Conservation (phyloP, 495 filamentous ascomycete species). For the Aspergillus avenaceus region DNA sequence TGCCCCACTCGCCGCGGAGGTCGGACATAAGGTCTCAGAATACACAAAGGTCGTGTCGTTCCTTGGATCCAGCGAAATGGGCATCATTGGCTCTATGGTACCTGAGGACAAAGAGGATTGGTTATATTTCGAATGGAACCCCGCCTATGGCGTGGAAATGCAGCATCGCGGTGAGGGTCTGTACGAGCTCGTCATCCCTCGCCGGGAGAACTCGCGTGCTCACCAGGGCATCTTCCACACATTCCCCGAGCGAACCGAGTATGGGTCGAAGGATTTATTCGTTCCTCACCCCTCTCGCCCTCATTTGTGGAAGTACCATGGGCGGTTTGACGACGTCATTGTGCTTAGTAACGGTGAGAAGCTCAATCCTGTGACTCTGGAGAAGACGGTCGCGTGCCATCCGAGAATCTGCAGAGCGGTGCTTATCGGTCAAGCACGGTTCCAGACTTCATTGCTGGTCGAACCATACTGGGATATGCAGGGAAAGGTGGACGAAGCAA, state of each 20-base stretch:
- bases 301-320: conserved; percentile 47
- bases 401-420: conserved; percentile 43
- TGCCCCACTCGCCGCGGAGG: conserved; percentile 16
- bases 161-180: conserved; percentile 35
- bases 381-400: conserved; percentile 40
- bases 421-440: conserved; percentile 47
- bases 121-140: conserved; percentile 47
- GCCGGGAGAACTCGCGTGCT: conserved; percentile 8
- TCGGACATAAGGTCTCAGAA: conserved; percentile 5
- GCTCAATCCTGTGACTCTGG: conserved; percentile 53
- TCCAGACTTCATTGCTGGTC: conserved; percentile 49
- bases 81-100: conserved; percentile 17
- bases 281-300: conserved; percentile 43
- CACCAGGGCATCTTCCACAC: conserved; percentile 25
- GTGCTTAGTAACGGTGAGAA: conserved; percentile 64
- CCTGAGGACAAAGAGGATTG: conserved; percentile 39
- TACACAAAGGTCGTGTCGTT: conserved; percentile 6
- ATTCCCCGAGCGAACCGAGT: conserved; percentile 39
- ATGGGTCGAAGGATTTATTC: conserved; percentile 54
- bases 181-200: conserved; percentile 43
- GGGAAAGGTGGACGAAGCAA: not conserved
- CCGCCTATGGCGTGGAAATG: conserved; percentile 37
- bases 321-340: conserved; percentile 58
- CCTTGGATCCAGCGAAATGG: conserved; percentile 20
- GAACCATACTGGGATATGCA: conserved; percentile 29